These are phyloP conservation scores for Naganishia randhawae DNA, from an alignment of 768 basidiomycete species.

Conservation along the genomic window DNA sequence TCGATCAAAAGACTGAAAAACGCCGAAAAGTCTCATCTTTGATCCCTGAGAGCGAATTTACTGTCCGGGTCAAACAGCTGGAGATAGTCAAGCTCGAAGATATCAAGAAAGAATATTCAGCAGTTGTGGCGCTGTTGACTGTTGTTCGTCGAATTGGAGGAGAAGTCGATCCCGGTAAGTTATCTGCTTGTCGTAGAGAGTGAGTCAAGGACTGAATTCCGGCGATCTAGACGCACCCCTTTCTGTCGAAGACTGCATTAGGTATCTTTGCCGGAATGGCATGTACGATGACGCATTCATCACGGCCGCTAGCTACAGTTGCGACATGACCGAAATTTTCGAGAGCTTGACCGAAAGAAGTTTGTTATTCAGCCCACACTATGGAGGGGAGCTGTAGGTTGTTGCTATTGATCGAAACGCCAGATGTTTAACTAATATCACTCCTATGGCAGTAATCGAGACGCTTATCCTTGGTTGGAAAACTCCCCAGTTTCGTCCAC, in stretches of 20 bases:
- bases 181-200: not conserved
- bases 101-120: conserved; percentile 55
- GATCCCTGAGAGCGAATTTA: conserved; percentile 71
- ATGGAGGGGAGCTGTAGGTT: not conserved
- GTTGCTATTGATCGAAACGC: not conserved
- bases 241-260: conserved; percentile 60
- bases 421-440: conserved; percentile 26
- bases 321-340: conserved; percentile 86
- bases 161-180: conserved; percentile 25
- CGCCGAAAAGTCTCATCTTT: conserved; percentile 67
- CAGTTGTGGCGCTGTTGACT: conserved; percentile 73
- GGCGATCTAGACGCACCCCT: conserved; percentile 43
- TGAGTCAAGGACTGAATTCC: not conserved
- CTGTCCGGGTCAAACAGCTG: conserved; percentile 61
- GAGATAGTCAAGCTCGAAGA: conserved; percentile 77
- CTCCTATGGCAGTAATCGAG: conserved; percentile 54
- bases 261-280: conserved; percentile 71
- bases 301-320: conserved; percentile 67
- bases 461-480: conserved; percentile 74
- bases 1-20: conserved; percentile 61
- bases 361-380: conserved; percentile 57
- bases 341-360: conserved; percentile 72
- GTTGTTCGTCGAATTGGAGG: conserved; percentile 55
- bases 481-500: conserved; percentile 56
- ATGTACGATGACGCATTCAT: conserved; percentile 75